Evolutionary conservation across 208 protist genomes (phyloP), one percentile per base, ranked within the genome.

Genomic region (Leptomonas seymouri): DNA sequence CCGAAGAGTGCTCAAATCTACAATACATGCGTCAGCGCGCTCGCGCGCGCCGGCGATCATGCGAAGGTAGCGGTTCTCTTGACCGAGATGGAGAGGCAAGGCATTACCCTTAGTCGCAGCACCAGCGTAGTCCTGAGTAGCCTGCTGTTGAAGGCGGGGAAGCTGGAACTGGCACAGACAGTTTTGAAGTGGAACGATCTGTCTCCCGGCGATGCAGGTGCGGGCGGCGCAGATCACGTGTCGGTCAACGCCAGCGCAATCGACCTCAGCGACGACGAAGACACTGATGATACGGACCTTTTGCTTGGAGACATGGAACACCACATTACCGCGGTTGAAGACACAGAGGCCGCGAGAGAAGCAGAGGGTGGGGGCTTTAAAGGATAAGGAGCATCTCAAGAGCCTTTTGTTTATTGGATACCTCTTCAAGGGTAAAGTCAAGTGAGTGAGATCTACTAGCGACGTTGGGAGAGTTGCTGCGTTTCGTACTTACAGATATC

Each of bases 51-150:
- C 0, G 89, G 88, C 28, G 89, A 97, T 76, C 85, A 95, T 75
- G 79, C 72, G 7, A 95, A 95, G 64, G 92, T 97, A 21, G 82
- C 89, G 16, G 80, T 71, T 21, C 76, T 97, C 12, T 67, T 97
- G 34, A 82, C 77, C 6, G 77, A 90, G 62, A 97, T 97, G 92
- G 87, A 95, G 67, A 79, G 77, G 45, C 78, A 81, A 46, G 80
- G 82, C 25, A 92, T 86, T 45, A 71, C 65, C 7, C 80, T 97
- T n/a, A 84, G 70, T 21, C 85, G 86, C 45, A 91, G 78, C 76
- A 94, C 92, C n/a, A 93, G 87, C 63, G 77, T 97, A 7, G 86
- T 82, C n/a, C 75, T 97, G 15, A 97, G 92, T 55, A 88, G 87
- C 41, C 76, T 97, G 50, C 74, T 97, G n/a, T 76, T 97, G 20